Evolutionary conservation across 2,329 filamentous ascomycete genomes (phyloP).

Genomic region (Fusarium redolens): DNA sequence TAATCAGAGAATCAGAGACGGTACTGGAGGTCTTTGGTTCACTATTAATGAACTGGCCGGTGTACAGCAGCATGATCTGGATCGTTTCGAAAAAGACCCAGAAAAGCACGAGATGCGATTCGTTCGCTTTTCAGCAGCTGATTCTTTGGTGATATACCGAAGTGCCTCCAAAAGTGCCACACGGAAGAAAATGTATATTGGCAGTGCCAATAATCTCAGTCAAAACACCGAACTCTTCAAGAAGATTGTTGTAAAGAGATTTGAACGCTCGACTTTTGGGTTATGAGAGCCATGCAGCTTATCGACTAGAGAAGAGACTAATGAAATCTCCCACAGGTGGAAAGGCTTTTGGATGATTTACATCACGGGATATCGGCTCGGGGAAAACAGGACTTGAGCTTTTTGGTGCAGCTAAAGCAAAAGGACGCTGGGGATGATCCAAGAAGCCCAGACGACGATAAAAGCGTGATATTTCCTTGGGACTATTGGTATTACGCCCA

Average conservation of each 20-base stretch:
- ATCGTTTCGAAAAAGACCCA: accelerated
- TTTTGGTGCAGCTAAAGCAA: not conserved
- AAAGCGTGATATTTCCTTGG: not conserved
- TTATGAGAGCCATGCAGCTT: not conserved
- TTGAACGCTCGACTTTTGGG: not conserved
- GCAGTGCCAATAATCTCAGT: accelerated
- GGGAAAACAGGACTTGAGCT: not conserved
- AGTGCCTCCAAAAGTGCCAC: accelerated
- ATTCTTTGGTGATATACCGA: not conserved
- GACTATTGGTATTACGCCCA: not conserved
- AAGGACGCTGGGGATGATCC: not conserved
- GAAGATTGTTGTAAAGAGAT: not conserved
- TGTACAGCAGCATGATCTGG: not conserved
- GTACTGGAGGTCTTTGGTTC: not conserved
- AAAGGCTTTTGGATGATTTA: not conserved
- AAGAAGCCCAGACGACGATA: too few species aligned
- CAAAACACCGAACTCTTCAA: not conserved
- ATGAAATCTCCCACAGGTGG: not conserved
- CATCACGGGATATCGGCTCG: not conserved
- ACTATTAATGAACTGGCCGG: not conserved
- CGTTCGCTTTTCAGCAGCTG: not conserved
- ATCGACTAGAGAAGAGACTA: not conserved
- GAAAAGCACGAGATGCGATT: not conserved
- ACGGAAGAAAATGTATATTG: not conserved
- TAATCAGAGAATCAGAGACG: not conserved